Conservation (phyloP, 2,329 filamentous ascomycete species). For the Verticillium zaregamsianum region DNA sequence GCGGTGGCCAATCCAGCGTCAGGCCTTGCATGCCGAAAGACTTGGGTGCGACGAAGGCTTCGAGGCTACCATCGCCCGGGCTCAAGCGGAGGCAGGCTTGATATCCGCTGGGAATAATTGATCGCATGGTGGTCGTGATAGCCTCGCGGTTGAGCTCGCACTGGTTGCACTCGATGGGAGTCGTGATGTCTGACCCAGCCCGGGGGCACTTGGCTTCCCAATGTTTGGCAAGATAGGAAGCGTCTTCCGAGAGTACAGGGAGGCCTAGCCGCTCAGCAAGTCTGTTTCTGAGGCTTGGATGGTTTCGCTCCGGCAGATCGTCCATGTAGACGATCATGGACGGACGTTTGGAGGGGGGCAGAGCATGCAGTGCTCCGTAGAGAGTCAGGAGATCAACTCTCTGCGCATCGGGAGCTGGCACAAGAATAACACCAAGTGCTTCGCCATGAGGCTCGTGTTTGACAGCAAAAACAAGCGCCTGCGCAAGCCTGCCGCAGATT, state of each 20-base stretch:
- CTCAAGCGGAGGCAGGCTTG: conserved; percentile 11
- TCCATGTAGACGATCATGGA: conserved; percentile 50
- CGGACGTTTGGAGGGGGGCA: conserved; percentile 51
- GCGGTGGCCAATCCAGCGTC: conserved; percentile 1
- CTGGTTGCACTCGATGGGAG: conserved; percentile 28
- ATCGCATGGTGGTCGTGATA: conserved; percentile 19
- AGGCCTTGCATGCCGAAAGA: background rate
- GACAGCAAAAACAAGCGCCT: conserved; percentile 50
- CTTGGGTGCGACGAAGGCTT: conserved; percentile 18
- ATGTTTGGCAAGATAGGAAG: conserved; percentile 38
- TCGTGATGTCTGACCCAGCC: conserved; percentile 38
- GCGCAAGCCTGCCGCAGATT: conserved; percentile 39
- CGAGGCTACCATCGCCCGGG: conserved; percentile 5
- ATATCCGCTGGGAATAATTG: conserved; percentile 11
- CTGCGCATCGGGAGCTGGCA: conserved; percentile 37
- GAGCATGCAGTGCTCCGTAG: conserved; percentile 39
- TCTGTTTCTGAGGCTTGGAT: conserved; percentile 50
- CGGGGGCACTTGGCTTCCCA: conserved; percentile 45
- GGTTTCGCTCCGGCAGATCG: conserved; percentile 48
- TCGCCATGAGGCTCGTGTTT: conserved; percentile 50
- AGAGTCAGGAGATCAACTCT: conserved; percentile 45
- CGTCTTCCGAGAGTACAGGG: conserved; percentile 37
- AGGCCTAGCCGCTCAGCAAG: conserved; percentile 43
- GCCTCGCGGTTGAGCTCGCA: conserved; percentile 27
- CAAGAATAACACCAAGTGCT: conserved; percentile 48